phyloP scores from a whole-genome alignment of 345 rosid genomes.

The Aquilaria yunnanensis region DNA sequence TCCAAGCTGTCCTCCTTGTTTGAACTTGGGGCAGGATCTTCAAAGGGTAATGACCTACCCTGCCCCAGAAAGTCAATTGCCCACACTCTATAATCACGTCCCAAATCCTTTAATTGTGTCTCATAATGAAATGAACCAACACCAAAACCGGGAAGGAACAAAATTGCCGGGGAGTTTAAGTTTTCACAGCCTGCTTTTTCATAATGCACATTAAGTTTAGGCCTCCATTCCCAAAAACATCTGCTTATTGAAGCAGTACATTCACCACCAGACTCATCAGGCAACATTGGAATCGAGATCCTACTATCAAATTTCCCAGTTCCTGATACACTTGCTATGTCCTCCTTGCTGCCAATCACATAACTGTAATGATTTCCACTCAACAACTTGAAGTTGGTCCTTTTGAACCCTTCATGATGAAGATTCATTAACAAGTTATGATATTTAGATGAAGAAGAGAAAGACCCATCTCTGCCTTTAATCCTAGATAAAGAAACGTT shows the following conservation, averaged over 20 bases:
- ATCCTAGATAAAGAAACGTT: slow-evolving; percentile 11
- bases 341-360: slow-evolving; percentile 51
- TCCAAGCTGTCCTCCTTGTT: neutral
- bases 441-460: slow-evolving; percentile 9
- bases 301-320: slow-evolving; percentile 33
- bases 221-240: slow-evolving; percentile 81
- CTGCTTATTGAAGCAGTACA: slow-evolving; percentile 44
- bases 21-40: slow-evolving; percentile 55
- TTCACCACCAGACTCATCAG: slow-evolving; percentile 42
- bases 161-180: slow-evolving; percentile 54
- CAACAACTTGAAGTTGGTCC: slow-evolving; percentile 25
- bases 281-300: slow-evolving; percentile 69
- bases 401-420: slow-evolving; percentile 16
- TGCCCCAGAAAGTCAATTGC: slow-evolving; percentile 97
- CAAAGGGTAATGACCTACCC: slow-evolving; percentile 72
- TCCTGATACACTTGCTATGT: slow-evolving; percentile 21
- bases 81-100: slow-evolving; percentile 85
- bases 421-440: neutral
- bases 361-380: slow-evolving; percentile 40
- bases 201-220: slow-evolving; percentile 64
- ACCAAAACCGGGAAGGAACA: slow-evolving; percentile 97
- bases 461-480: slow-evolving; percentile 22
- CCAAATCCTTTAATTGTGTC: slow-evolving; percentile 86
- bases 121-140: slow-evolving; percentile 96
- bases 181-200: slow-evolving; percentile 71